Conservation (phyloP, 495 filamentous ascomycete species). For the Tetracladium marchalianum region DNA sequence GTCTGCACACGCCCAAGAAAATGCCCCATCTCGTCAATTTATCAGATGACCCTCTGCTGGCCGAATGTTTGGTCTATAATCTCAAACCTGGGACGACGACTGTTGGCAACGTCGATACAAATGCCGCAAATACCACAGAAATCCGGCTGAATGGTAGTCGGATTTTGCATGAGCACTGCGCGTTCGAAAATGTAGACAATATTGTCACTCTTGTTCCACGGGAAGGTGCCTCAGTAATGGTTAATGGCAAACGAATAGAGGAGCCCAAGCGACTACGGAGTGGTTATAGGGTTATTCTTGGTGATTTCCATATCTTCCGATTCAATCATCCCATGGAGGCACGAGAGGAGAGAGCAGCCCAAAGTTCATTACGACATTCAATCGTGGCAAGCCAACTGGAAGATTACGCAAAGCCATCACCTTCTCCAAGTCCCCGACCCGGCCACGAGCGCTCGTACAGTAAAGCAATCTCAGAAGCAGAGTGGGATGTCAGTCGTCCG, state of each 20-base stretch:
- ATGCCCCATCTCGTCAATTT: slow-evolving; percentile 99
- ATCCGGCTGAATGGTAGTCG: slow-evolving; percentile 90
- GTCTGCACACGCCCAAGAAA: slow-evolving; percentile 91
- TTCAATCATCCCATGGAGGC: slow-evolving; percentile 99
- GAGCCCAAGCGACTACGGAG: slow-evolving; percentile 77
- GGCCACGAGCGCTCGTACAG: slow-evolving; percentile 71
- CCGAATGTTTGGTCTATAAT: slow-evolving; percentile 97
- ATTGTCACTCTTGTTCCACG: slow-evolving; percentile 81
- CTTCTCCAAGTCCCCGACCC: slow-evolving; percentile 50
- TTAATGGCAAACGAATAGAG: slow-evolving; percentile 82
- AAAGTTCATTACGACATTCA: slow-evolving; percentile 81
- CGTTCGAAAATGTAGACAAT: slow-evolving; percentile 86
- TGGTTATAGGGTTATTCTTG: slow-evolving; percentile 89
- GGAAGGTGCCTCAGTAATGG: slow-evolving; percentile 91
- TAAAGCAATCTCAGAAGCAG: slow-evolving; percentile 55
- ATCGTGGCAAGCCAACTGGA: slow-evolving; percentile 73
- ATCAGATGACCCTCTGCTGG: slow-evolving; percentile 89
- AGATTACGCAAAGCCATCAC: slow-evolving; percentile 28
- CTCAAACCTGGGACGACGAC: slow-evolving; percentile 90
- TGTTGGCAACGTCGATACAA: slow-evolving; percentile 81
- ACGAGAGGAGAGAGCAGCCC: slow-evolving; percentile 80
- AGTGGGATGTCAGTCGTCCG: slow-evolving; percentile 58
- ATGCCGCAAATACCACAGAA: slow-evolving; percentile 68
- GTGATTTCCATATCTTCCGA: slow-evolving; percentile 97
- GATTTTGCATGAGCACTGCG: slow-evolving; percentile 86